Evolutionary conservation across 352 stramenopile species (phyloP), one percentile per base, ranked within the genome.

Genomic region (Globisporangium barbulae): DNA sequence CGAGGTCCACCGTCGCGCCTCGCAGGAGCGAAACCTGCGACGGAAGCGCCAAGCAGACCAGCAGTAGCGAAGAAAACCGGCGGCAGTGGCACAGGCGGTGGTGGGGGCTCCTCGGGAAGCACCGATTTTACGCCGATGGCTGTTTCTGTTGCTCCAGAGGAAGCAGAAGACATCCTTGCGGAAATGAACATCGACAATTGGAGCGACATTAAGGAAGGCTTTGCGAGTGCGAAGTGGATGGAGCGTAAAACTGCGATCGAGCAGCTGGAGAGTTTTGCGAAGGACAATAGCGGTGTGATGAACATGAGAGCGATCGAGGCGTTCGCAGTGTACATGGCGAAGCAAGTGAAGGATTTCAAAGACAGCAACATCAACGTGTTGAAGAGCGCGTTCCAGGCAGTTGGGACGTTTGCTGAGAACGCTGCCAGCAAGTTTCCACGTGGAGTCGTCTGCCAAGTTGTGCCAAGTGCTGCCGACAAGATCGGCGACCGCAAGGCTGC

Each of bases 291-390:
- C 1, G 71, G 58, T 17, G 63, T 61, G 53, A 85, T 94, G 81
- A 87, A 33, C 17, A 75, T 85, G 60, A 69, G 72, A 31, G 70
- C 85, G 15, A 86, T 93, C 45, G 88, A 96, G 58, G 84, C 85
- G 8, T 70, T 96, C 42, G 88, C 82, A 8, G 54, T 94, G 37
- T 91, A 86, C 65, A 41, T 94, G 55, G 66, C 72, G 22, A 88
- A 85, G 39, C 76, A 92, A 70, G 82, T 92, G 10, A 95, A 95
- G 59, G 76, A 90, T 52, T 94, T 96, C 61, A 93, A 91, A 59
- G 88, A 96, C 63, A 94, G 82, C 69, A 96, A 96, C 63, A 90
- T 96, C 62, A 94, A 96, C 55, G 88, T 95, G 3, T 60, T 96
- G 15, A 91, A 90, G 55, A 91, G 86, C 61, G 78, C 86, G 12